Conservation (phyloP, 73 alveolate genomes). For the Blepharisma japonicum region DNA sequence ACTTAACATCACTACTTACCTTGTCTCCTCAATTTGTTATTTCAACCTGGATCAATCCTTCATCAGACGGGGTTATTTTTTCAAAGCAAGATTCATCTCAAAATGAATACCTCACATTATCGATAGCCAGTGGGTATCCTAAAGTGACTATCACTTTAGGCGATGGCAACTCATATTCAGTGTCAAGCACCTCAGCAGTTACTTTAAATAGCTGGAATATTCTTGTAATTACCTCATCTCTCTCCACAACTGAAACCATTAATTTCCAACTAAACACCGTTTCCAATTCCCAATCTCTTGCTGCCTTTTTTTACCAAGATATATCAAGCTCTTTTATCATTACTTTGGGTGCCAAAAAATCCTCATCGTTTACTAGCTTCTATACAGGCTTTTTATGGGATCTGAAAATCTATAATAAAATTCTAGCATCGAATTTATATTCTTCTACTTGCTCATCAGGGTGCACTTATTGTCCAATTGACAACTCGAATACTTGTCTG, state of each 20-base stretch:
- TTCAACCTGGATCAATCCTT: not conserved
- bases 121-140: not conserved
- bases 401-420: not conserved
- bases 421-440: not conserved
- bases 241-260: too few species aligned
- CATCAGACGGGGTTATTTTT: not conserved
- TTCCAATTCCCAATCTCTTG: too few species aligned
- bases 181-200: not conserved
- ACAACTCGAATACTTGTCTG: not conserved
- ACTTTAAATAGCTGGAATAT: not conserved
- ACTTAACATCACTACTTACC: not conserved
- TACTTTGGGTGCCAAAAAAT: not conserved
- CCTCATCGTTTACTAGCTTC: not conserved
- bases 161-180: not conserved
- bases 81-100: not conserved
- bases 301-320: too few species aligned
- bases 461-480: constrained; percentile 2
- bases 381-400: not conserved
- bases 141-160: not conserved
- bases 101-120: not conserved
- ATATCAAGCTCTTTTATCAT: too few species aligned
- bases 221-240: not conserved
- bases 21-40: not conserved
- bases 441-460: not conserved
- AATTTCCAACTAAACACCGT: too few species aligned